Base-by-base conservation (phyloP, 2,329 filamentous ascomycete species). In the Bisporella sp. region DNA sequence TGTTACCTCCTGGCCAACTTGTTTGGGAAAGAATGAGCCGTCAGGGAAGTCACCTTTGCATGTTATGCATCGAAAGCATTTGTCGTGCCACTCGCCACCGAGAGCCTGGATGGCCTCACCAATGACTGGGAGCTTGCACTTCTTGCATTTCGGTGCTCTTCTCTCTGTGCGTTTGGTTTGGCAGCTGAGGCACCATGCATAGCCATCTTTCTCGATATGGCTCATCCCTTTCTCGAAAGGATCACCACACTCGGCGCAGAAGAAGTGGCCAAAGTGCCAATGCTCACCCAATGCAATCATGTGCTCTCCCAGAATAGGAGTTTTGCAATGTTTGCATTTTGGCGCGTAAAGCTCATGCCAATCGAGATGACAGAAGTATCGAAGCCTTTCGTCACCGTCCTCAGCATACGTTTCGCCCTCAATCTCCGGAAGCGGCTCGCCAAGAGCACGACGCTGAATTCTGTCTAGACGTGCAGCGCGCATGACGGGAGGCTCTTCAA, bases 341-440 rank as follows among this genome's bases (percentile, higher is more conserved):
- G 93, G 93, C 32, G 87, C 90, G 69, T 89, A 99, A 48, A 87
- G 74, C 70, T 99, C 93, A 68, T 99, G 93, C 80, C 91, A 99
- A 73, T 99, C 93, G n/a, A 99, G 79, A 66, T 97, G 92, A 70
- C 93, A 99, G 72, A 87, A 99, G 77, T 97, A 97, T 8, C 92
- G 83, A 43, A 89, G 71, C 8, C 81, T 75, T 37, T 80, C 77
- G 64, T 92, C 86, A 41, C 85, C 84, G 59, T 92, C 87, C 56
- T 88, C 84, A 3, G 76, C 76, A 68, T 78, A 77, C 8, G 82
- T 84, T 64, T 80, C 72, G 31, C 78, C 79, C 2, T 82, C 81
- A 46, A 77, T 72, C 52, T 87, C 84, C 5, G 81, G 71, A 8
- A 87, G 67, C 1, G 78, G 63, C 57, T 84, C 77, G 29, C 80